Evolutionary conservation across 345 rosid species (phyloP).

Genomic region (Lumnitzera racemosa): DNA sequence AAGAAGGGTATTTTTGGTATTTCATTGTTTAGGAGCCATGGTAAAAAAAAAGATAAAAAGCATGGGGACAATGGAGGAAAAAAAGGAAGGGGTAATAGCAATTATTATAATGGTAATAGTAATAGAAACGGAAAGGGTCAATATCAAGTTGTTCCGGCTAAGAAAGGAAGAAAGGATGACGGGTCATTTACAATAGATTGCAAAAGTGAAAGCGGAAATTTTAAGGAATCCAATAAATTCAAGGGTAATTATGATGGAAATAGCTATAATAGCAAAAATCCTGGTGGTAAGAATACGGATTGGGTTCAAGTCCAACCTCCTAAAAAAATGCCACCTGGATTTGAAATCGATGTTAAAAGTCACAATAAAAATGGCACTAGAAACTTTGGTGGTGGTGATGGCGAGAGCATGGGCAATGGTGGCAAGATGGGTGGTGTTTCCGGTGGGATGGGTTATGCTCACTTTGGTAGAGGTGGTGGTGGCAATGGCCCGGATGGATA

Average conservation of each 20-base stretch:
- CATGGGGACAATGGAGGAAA: slow-evolving; percentile 25
- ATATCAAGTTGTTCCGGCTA: neutral
- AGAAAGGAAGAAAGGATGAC: slow-evolving; percentile 5
- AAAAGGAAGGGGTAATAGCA: slow-evolving; percentile 19
- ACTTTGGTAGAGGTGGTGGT: slow-evolving; percentile 11
- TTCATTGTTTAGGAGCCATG: slow-evolving; percentile 27
- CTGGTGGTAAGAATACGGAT: neutral
- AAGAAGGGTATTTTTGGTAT: slow-evolving; percentile 47
- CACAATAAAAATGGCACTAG: neutral
- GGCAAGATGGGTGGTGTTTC: no score
- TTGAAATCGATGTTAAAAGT: slow-evolving; percentile 6
- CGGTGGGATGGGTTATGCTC: no score
- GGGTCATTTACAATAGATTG: neutral
- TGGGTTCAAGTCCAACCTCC: neutral
- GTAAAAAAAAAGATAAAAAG: slow-evolving; percentile 29
- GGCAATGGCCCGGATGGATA: slow-evolving; percentile 1
- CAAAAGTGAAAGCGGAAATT: neutral
- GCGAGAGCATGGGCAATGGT: slow-evolving; percentile 17
- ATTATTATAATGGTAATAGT: slow-evolving; percentile 13
- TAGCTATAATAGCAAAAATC: neutral
- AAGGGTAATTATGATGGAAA: neutral
- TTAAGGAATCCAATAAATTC: neutral
- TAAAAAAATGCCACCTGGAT: slow-evolving; percentile 4
- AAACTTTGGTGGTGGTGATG: neutral
- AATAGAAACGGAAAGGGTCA: slow-evolving; percentile 1